These are phyloP conservation scores for Lyophyllum shimeji DNA, from an alignment of 768 basidiomycete genomes.

Conservation along the genomic window DNA sequence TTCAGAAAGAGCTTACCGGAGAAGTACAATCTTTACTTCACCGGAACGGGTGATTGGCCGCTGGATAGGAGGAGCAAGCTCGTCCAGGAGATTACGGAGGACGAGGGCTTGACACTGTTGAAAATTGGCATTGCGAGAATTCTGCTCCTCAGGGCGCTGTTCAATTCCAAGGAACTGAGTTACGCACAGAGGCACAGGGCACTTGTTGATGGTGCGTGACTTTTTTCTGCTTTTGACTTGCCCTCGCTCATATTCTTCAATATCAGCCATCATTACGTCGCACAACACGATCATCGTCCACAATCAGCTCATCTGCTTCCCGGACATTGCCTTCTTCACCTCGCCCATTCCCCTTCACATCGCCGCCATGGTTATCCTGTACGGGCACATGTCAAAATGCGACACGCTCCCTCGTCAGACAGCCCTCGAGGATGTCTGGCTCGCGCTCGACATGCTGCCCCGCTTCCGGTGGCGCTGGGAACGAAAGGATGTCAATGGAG, in stretches of 20 bases:
- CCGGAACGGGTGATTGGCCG: conserved; percentile 76
- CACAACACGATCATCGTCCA: conserved; percentile 88
- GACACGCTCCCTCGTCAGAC: conserved; percentile 61
- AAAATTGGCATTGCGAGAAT: conserved; percentile 84
- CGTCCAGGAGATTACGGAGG: conserved; percentile 73
- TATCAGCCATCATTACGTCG: conserved; percentile 75
- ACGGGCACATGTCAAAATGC: conserved; percentile 81
- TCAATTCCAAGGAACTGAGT: conserved; percentile 71
- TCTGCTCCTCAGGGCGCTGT: conserved; percentile 73
- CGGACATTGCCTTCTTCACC: conserved; percentile 85
- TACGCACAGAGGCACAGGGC: conserved; percentile 69
- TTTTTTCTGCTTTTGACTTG: background rate
- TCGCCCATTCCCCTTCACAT: conserved; percentile 89
- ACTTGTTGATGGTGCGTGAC: conserved; percentile 67
- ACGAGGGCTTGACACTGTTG: conserved; percentile 78
- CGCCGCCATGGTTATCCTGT: conserved; percentile 88
- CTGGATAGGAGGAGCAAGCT: conserved; percentile 63
- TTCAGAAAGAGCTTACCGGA: conserved; percentile 71
- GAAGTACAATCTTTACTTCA: conserved; percentile 71
- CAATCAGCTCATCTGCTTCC: conserved; percentile 79
- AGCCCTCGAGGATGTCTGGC: conserved; percentile 81
- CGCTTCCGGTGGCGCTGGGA: conserved; percentile 93
- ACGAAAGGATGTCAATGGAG: conserved; percentile 75
- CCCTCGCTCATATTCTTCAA: background rate
- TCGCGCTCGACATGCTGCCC: conserved; percentile 86